phyloP scores from a whole-genome alignment of 73 alveolate genomes.

The Uronychia binucleata region DNA sequence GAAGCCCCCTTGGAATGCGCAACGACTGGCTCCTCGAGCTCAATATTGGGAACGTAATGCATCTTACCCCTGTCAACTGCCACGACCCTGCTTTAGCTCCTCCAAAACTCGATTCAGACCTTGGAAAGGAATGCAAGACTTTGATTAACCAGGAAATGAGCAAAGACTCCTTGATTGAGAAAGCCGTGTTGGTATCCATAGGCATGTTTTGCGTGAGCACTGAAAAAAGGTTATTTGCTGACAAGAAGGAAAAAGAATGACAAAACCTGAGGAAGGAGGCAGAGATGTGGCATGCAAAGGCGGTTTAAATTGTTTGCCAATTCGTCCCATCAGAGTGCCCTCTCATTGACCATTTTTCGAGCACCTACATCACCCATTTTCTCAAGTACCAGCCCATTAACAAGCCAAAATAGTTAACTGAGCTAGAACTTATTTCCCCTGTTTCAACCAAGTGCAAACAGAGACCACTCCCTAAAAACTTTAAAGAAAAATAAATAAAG shows the following conservation, averaged over 20 bases:
- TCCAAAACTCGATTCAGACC: background rate
- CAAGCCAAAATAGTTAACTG: too few relatives aligned
- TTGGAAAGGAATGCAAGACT: background rate
- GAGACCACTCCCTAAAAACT: too few relatives aligned
- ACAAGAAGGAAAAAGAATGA: background rate
- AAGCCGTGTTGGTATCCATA: background rate
- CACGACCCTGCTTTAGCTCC: background rate
- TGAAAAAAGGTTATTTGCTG: background rate
- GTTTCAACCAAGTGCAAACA: too few relatives aligned
- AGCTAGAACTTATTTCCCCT: too few relatives aligned
- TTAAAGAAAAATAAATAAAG: too few relatives aligned
- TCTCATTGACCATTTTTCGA: background rate
- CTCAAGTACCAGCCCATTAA: too few relatives aligned
- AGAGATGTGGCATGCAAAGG: background rate
- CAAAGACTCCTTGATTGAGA: background rate
- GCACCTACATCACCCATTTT: background rate
- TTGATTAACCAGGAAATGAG: background rate
- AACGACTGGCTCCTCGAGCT: background rate
- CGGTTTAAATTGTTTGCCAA: background rate
- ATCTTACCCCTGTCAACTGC: background rate
- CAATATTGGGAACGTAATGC: background rate
- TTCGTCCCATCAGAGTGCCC: background rate
- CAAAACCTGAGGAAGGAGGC: background rate
- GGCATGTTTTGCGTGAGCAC: background rate
- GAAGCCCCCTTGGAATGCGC: background rate